Evolutionary conservation across 345 rosid species (phyloP), one percentile per base, ranked within the genome.

Genomic region (Jatropha curcas): DNA sequence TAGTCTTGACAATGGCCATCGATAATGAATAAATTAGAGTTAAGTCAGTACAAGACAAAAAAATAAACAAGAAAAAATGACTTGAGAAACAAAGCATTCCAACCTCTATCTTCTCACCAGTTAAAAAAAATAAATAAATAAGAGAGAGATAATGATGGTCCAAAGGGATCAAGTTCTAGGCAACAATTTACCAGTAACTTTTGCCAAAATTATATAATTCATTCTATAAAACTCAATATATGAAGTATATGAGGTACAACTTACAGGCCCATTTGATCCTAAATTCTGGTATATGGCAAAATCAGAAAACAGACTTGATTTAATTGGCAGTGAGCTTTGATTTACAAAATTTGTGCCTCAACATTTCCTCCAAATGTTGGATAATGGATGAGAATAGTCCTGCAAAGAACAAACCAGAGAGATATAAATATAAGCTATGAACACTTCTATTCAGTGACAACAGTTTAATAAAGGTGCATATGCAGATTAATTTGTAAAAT

Each of bases 351-450:
- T 85, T 83, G 24, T 65, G 34, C 64, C 70, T 90, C 88, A 91
- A 62, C 12, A 70, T 65, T 78, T 84, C 83, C 82, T 84, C 93
- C 80, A 92, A 67, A 45, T 53, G 78, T 60, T 82, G 85, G 65
- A 95, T 79, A 68, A 86, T 74, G 19, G 76, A 65, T 46, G 92
- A 74, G 74, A 93, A 88, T 65, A 81, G 50, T 72, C 91, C 92
- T 93, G 88, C 85, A 81, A 79, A 17, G 19, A 52, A 34, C 50
- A 71, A 37, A 12, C 11, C 24, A 24, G 33, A 5, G 22, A 31
- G 12, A 13, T 37, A n/a, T n/a, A n/a, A 37, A 67, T 22, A 59
- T 33, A 41, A 59, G 31, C 9, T 45, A 12, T 28, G 17, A 20
- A 14, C 57, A 4, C n/a, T 48, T 48, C 52, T 50, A 19, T n/a